A percentile compares a stretch with the other conserved stretches of the same genome.
Conservation (phyloP, 2,329 filamentous ascomycete genomes). For the Talaromyces piceae region DNA sequence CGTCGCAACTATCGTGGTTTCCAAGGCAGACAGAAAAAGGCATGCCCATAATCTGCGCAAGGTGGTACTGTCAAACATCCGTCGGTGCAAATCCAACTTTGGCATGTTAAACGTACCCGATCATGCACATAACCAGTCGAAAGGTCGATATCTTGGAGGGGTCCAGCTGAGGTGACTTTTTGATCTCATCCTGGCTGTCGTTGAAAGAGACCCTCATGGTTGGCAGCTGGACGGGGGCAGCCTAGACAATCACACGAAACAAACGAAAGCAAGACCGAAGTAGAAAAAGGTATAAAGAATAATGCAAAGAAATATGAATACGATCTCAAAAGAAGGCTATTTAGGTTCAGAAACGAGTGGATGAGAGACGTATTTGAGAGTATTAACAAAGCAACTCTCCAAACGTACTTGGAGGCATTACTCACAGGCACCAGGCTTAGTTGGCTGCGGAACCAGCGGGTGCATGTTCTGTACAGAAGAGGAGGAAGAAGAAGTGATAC, state of each 20-base stretch:
- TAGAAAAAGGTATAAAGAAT: neutral
- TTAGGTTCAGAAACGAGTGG: neutral
- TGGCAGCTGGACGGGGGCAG: neutral
- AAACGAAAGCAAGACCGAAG: neutral
- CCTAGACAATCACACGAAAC: neutral
- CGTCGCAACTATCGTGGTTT: neutral
- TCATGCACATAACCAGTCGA: neutral
- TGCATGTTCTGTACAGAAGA: too few species aligned
- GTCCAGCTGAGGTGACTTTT: neutral
- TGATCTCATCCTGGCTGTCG: neutral
- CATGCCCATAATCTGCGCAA: neutral
- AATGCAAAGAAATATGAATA: neutral
- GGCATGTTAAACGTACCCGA: neutral
- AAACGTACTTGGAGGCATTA: neutral
- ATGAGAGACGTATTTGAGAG: neutral
- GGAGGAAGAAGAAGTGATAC: neutral
- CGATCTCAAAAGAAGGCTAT: neutral
- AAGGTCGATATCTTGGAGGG: neutral
- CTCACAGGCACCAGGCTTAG: neutral
- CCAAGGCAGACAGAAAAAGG: neutral
- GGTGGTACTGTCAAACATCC: neutral
- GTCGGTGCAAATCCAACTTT: neutral
- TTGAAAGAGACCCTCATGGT: neutral
- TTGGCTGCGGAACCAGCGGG: neutral
- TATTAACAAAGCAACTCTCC: neutral